phyloP scores from a whole-genome alignment of 2,329 filamentous ascomycete genomes.

The Emydomyces testavorans region DNA sequence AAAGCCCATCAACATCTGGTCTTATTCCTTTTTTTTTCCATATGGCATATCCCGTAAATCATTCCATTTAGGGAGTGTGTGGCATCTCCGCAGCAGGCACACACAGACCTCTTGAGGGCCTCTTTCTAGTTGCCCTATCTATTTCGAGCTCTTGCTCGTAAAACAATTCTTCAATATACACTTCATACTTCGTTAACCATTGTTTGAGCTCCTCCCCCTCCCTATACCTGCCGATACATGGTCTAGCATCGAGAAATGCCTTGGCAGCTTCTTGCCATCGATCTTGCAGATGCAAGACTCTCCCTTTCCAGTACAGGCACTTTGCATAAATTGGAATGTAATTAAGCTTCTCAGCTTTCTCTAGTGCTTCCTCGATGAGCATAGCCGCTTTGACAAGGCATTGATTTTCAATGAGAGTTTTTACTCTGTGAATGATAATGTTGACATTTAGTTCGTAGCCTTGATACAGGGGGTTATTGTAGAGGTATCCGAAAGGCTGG shows the following conservation, averaged over 20 bases:
- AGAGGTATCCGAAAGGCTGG: neutral
- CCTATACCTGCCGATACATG: conserved; percentile 15
- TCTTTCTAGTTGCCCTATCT: neutral
- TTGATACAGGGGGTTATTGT: conserved; percentile 11
- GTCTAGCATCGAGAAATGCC: conserved; percentile 17
- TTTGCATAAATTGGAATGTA: conserved; percentile 10
- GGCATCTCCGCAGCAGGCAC: conserved; percentile 10
- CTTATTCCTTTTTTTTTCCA: too few relatives aligned
- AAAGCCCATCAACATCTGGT: too few relatives aligned
- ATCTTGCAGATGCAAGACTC: conserved; percentile 18
- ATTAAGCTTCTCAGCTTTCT: conserved; percentile 5
- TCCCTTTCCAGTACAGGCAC: conserved; percentile 24
- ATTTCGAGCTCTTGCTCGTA: neutral
- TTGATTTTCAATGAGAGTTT: conserved; percentile 2
- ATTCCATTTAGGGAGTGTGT: conserved; percentile 7
- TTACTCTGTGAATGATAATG: conserved; percentile 1
- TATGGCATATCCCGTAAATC: too few relatives aligned
- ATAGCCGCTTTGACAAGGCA: conserved; percentile 2
- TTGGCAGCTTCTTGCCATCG: conserved; percentile 15
- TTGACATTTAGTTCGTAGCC: conserved; percentile 10
- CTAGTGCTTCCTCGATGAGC: conserved; percentile 8
- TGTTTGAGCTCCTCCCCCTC: conserved; percentile 16
- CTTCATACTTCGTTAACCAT: conserved; percentile 7
- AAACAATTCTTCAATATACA: neutral
- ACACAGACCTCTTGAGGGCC: neutral